Base-by-base conservation (phyloP, 2,329 filamentous ascomycete species). In the Exophiala viscosa region DNA sequence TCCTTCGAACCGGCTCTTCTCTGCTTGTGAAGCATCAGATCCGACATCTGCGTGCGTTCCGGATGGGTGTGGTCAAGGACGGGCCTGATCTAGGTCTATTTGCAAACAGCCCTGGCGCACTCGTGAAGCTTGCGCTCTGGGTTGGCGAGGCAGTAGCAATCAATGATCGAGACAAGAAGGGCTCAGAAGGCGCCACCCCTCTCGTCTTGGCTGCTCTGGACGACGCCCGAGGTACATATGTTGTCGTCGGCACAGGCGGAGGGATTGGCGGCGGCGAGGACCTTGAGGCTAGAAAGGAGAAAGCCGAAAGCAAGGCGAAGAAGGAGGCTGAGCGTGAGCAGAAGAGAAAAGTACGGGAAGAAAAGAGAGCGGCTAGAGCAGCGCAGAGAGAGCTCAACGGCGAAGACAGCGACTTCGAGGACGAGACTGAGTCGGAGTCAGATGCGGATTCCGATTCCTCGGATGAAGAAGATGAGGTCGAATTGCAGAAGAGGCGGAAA, bases 11-110 rank as follows among this genome's bases (percentile, higher is more conserved):
- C 0, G 93, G 93, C 34, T 95, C 90, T 1, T 86, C 88, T 0
- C 78, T 99, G 23, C 87, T 99, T 54, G 88, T 90, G 60, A 99
- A 99, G 73, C 86, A 88, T 53, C 91, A 96, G 64, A 95, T 99
- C 66, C 88, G 90, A 34, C 90, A 96, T 68, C 77, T 99, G 13
- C 84, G 90, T 43, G 88, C 92, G 0, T 99, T 97, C 69, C 88
- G 93, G 45, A 90, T 99, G 79, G 95, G 88, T 32, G 87, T 97
- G 3, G 90, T 99, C 62, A 96, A 95, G 67, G 93, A 97, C 65
- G 90, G 92, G 0, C 90, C 91, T 0, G 93, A 97, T 63, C 87
- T 95, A 0, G 74, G 81, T n/a, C 79, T 97, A 9, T 99, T 99
- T 71, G 90, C 86, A 1, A 92, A 97, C 65, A 60, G 57, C 38